Evolutionary conservation across 2,329 filamentous ascomycete species (phyloP), one percentile per base, ranked within the genome.

Genomic region (Fusarium secorum): DNA sequence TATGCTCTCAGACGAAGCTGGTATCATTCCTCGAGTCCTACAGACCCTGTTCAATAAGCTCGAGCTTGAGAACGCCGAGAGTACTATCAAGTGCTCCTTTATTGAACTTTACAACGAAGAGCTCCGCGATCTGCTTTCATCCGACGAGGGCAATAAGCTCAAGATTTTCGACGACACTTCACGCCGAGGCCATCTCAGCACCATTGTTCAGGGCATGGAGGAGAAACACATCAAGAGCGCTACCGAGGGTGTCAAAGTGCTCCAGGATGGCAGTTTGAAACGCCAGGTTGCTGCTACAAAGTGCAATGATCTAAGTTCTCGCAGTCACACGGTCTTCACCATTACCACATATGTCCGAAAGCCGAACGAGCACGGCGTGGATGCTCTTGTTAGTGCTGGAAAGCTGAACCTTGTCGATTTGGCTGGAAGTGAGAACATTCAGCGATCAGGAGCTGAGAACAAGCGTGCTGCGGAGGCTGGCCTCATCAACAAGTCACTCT

Each of bases 281-380:
- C 92, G 96, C 53, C 96, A 99, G 81, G 96, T 99, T n/a, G 97
- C 96, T 10, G 94, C 97, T 7, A 99, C 96, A n/a, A 98, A 98
- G 81, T 99, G 96, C 87, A 99, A 99, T 79, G 96, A 99, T 76
- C 89, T 98, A 60, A 98, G 95, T 81, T 98, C 95, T 75, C 90
- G 96, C 80, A 97, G 95, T 83, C 97, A 99, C 78, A 99, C 96
- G 0, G 92, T 99, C 26, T 99, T 99, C 78, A 98, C 96, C 11
- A 93, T 99, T 66, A 98, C 95, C 2, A 93, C 95, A 1, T 94
- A 95, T 78, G 91, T 94, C 76, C 97, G 97, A 81, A 91, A 92
- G 68, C 89, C 89, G 2, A 89, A 89, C 5, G 93, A 97, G 51
- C 90, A 91, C 66, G 95, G 94, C 7, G 93, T 93, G 9, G 95